These are phyloP conservation scores for Tricholoma flavovirens DNA, from an alignment of 768 basidiomycete genomes.

Conservation along the genomic window DNA sequence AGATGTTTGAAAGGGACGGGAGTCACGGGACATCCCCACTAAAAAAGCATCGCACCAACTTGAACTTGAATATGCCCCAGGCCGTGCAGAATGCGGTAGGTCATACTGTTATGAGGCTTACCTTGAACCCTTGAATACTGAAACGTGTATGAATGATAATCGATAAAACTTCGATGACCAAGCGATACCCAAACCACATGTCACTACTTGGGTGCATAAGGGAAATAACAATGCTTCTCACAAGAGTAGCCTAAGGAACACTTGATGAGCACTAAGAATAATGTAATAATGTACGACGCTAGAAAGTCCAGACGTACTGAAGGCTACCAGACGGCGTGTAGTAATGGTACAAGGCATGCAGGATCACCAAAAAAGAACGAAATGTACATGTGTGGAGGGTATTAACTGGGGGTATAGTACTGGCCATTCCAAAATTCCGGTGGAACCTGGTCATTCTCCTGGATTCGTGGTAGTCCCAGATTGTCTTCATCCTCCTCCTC, in stretches of 20 bases:
- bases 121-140: too few species aligned
- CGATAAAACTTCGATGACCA: too few species aligned
- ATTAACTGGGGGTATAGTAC: constrained; percentile 17
- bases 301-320: constrained; percentile 5
- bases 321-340: neutral
- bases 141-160: too few species aligned
- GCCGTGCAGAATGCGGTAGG: too few species aligned
- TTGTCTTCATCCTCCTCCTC: constrained; percentile 46
- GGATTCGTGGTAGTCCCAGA: constrained; percentile 11
- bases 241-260: constrained; percentile 9
- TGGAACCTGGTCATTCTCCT: constrained; percentile 12
- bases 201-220: constrained; percentile 13
- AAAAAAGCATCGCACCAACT: too few species aligned
- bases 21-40: too few species aligned
- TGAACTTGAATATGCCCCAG: too few species aligned
- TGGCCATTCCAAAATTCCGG: constrained; percentile 12
- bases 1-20: too few species aligned
- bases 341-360: constrained; percentile 12
- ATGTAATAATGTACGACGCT: constrained; percentile 10
- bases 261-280: constrained; percentile 10
- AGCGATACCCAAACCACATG: too few species aligned
- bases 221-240: constrained; percentile 8
- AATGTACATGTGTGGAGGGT: constrained; percentile 9
- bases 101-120: too few species aligned
- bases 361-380: constrained; percentile 3